Percentiles rank a stretch among this genome's conserved stretches.
phyloP scores from a whole-genome alignment of 1,284 basidiomycete species.

The Ustilago lituana region DNA sequence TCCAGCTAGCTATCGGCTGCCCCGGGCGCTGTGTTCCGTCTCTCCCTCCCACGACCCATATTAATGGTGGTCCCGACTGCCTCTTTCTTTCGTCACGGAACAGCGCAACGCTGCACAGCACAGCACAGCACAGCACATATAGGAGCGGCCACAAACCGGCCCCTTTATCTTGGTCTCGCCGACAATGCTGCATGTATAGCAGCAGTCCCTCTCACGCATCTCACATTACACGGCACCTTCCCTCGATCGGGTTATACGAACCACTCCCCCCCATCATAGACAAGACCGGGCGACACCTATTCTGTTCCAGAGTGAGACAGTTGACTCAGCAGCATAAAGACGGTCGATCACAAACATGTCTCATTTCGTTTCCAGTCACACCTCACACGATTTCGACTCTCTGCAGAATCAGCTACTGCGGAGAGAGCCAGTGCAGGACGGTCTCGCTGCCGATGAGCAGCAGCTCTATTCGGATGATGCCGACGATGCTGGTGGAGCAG shows the following conservation, averaged over 20 bases:
- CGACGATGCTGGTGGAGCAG: conserved; percentile 4
- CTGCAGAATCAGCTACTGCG: conserved; percentile 60
- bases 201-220: too few species aligned
- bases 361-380: conserved; percentile 61
- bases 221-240: too few species aligned
- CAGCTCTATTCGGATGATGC: conserved; percentile 12
- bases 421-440: conserved; percentile 36
- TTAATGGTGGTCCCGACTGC: too few species aligned
- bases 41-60: too few species aligned
- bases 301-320: too few species aligned
- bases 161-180: conserved; percentile 9
- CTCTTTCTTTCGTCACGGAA: too few species aligned
- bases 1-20: too few species aligned
- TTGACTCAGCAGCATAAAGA: too few species aligned
- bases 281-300: too few species aligned
- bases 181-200: conserved; percentile 9
- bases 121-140: not conserved
- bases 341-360: conserved; percentile 59
- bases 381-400: conserved; percentile 58
- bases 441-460: conserved; percentile 18
- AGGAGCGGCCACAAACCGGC: not conserved
- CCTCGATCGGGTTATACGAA: too few species aligned
- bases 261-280: too few species aligned
- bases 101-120: not conserved
- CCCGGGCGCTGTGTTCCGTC: not conserved